A percentile compares a stretch with the other conserved stretches of the same genome.
phyloP scores from a whole-genome alignment of 2,329 filamentous ascomycete genomes.

The Rhytidhysteron rufulum region DNA sequence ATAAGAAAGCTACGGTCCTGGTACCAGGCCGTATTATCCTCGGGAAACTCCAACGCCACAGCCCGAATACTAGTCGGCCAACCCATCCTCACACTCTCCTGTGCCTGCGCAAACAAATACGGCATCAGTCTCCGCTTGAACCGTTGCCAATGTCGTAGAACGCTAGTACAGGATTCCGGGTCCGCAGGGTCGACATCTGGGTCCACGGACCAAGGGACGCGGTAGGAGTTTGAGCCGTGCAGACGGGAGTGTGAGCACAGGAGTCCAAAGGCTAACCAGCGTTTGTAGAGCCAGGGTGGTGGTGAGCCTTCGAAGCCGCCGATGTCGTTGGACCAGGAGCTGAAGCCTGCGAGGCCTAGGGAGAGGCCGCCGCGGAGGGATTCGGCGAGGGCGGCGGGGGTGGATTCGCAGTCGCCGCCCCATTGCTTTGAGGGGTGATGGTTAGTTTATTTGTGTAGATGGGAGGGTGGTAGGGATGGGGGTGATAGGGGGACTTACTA shows the following conservation, averaged over 20 bases:
- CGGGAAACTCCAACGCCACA: slow-evolving; percentile 66
- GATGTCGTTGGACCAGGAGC: slow-evolving; percentile 68
- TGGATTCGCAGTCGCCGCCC: slow-evolving; percentile 74
- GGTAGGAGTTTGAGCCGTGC: slow-evolving; percentile 67
- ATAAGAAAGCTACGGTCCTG: slow-evolving; percentile 72
- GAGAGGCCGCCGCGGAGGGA: slow-evolving; percentile 63
- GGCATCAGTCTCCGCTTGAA: slow-evolving; percentile 57
- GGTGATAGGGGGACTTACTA: slow-evolving; percentile 25
- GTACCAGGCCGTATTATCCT: slow-evolving; percentile 64
- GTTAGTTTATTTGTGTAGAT: not conserved
- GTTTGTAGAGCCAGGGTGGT: slow-evolving; percentile 67
- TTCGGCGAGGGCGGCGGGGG: slow-evolving; percentile 69
- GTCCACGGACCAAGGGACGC: slow-evolving; percentile 72
- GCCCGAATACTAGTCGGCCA: slow-evolving; percentile 60
- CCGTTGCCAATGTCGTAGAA: slow-evolving; percentile 52
- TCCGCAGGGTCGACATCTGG: slow-evolving; percentile 52
- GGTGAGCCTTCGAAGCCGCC: slow-evolving; percentile 69
- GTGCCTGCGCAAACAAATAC: slow-evolving; percentile 53
- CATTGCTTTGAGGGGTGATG: slow-evolving; percentile 43
- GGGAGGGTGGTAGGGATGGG: not conserved
- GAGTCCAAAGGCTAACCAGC: slow-evolving; percentile 73
- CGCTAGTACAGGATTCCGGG: slow-evolving; percentile 44
- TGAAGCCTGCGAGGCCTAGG: slow-evolving; percentile 61
- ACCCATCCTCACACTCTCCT: slow-evolving; percentile 50
- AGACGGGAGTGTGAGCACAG: slow-evolving; percentile 67